Base-by-base conservation (phyloP, 306 rosid genomes). In the Benincasa hispida region DNA sequence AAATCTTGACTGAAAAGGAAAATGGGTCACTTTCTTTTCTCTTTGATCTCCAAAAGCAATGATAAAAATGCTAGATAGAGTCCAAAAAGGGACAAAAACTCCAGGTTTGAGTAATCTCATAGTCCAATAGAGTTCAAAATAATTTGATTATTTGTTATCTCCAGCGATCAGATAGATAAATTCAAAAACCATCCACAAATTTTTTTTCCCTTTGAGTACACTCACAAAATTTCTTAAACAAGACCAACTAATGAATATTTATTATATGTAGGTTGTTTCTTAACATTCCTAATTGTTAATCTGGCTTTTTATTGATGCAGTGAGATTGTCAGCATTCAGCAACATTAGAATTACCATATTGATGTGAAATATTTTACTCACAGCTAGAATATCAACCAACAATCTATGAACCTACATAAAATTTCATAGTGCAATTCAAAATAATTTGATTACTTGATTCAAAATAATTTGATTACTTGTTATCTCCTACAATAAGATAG, bases 51-150 rank as follows among this genome's bases (percentile, higher is more conserved):
- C 77, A 80, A 83, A 89, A 83, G 88, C 27, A 58, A 58, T 76
- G 34, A 57, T 78, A 86, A 82, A 83, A 84, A 79, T 81, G 81
- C 18, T 73, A 72, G 14, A 55, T 48, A 58, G 74, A 81, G 92
- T 89, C 94, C 90, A 88, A 88, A 92, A 88, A 88, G 85, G 89
- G 78, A 77, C 58, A 82, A 83, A n/a, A n/a, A n/a, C n/a, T n/a
- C n/a, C n/a, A n/a, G n/a, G n/a, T n/a, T n/a, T n/a, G n/a, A n/a
- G n/a, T n/a, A n/a, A n/a, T n/a, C n/a, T n/a, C n/a, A n/a, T n/a
- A n/a, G n/a, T n/a, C n/a, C n/a, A n/a, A n/a, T n/a, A n/a, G n/a
- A n/a, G n/a, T n/a, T n/a, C n/a, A n/a, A n/a, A n/a, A n/a, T n/a
- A n/a, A n/a, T n/a, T n/a, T n/a, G n/a, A n/a, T n/a, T n/a, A n/a